Evolutionary conservation across 1,284 basidiomycete genomes (phyloP).

Genomic region (Malassezia slooffiae): DNA sequence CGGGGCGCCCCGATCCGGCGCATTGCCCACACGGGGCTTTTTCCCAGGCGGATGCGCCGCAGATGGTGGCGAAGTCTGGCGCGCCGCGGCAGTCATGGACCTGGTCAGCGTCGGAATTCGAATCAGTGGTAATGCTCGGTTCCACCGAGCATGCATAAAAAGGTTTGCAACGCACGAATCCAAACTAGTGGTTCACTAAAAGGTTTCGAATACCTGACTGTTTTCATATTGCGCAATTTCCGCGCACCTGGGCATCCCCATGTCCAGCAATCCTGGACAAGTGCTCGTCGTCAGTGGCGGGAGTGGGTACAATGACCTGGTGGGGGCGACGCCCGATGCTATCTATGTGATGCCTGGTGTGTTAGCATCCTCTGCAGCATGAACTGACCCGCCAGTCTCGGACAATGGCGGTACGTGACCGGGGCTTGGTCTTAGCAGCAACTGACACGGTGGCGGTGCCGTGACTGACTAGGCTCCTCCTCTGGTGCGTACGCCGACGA

Average conservation of each 20-base stretch:
- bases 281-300: conserved; percentile 51
- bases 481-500: conserved; percentile 6
- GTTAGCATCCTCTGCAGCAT: conserved; percentile 2
- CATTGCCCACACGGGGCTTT: neutral
- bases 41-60: neutral
- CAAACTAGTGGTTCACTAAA: neutral
- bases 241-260: neutral
- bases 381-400: conserved; percentile 53
- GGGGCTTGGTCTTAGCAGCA: neutral
- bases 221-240: neutral
- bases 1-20: neutral
- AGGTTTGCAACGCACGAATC: neutral
- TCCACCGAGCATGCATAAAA: neutral
- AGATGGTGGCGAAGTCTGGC: conserved; percentile 3
- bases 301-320: conserved; percentile 51
- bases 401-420: conserved; percentile 55
- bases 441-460: too few species aligned
- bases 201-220: neutral
- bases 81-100: neutral
- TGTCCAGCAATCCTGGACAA: conserved; percentile 9
- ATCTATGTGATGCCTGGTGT: conserved; percentile 43
- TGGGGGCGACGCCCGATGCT: conserved; percentile 50
- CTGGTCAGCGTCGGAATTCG: neutral
- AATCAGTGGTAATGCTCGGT: neutral
- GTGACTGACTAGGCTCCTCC: conserved; percentile 10